Percentiles rank a stretch among this genome's conserved stretches.
Evolutionary conservation across 2,329 filamentous ascomycete genomes (phyloP).

Genomic region (Colletotrichum noveboracense): DNA sequence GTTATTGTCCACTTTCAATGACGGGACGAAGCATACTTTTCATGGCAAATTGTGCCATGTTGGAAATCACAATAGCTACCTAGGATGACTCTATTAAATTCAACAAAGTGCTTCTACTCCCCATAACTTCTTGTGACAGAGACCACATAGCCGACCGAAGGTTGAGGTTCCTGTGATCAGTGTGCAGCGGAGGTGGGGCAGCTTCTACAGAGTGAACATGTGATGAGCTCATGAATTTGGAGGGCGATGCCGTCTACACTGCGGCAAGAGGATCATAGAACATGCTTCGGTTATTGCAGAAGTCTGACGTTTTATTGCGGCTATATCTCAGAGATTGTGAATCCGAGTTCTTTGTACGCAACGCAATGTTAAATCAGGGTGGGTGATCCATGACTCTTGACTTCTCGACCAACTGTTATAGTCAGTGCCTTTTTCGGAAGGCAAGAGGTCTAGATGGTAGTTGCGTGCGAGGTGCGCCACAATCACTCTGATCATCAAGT

Average conservation of each 20-base stretch:
- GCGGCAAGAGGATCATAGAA: neutral
- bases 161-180: neutral
- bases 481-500: constrained; percentile 33
- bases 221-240: neutral
- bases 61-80: neutral
- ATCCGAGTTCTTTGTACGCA: neutral
- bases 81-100: neutral
- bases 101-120: neutral
- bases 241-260: neutral
- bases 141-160: neutral
- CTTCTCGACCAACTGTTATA: neutral
- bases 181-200: neutral
- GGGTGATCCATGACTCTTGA: neutral
- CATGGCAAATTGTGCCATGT: neutral
- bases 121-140: neutral
- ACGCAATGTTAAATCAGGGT: neutral
- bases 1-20: neutral
- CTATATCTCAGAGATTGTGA: neutral
- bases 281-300: no score
- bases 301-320: neutral
- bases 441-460: neutral
- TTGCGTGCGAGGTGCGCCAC: neutral
- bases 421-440: neutral
- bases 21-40: neutral
- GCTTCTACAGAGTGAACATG: neutral